Evolutionary conservation across 2,329 filamentous ascomycete species (phyloP).

Genomic region (Phoma sp.): DNA sequence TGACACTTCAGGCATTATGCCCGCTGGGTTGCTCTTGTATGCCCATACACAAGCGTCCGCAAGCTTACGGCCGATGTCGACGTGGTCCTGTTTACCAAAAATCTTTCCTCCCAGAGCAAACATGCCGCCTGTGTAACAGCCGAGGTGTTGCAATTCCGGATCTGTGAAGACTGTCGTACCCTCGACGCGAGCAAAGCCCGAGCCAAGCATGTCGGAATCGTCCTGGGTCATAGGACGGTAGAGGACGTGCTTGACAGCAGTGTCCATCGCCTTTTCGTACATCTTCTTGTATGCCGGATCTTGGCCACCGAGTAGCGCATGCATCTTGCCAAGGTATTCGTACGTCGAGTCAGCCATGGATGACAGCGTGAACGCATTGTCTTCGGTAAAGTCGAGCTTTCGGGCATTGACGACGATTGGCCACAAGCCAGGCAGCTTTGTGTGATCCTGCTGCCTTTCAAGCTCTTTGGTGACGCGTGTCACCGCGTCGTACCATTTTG

Average conservation of each 20-base stretch:
- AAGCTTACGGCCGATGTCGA: slow-evolving; percentile 62
- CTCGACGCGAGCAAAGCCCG: slow-evolving; percentile 51
- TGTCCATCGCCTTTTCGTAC: slow-evolving; percentile 60
- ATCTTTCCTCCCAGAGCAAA: slow-evolving; percentile 65
- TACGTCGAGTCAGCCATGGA: slow-evolving; percentile 48
- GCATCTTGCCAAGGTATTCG: slow-evolving; percentile 53
- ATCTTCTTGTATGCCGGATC: slow-evolving; percentile 57
- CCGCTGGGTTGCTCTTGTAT: slow-evolving; percentile 61
- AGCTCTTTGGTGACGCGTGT: slow-evolving; percentile 52
- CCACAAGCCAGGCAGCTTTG: slow-evolving; percentile 56
- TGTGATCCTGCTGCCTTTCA: slow-evolving; percentile 50
- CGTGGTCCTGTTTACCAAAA: slow-evolving; percentile 60
- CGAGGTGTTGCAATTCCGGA: slow-evolving; percentile 63
- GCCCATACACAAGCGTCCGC: slow-evolving; percentile 69
- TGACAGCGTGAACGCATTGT: slow-evolving; percentile 44
- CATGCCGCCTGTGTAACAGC: slow-evolving; percentile 68
- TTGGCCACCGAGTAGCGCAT: slow-evolving; percentile 50
- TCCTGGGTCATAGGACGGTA: slow-evolving; percentile 58
- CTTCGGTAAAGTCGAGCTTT: slow-evolving; percentile 49
- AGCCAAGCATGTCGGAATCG: slow-evolving; percentile 54
- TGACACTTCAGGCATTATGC: slow-evolving; percentile 68
- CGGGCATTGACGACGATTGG: slow-evolving; percentile 53
- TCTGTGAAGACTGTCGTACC: slow-evolving; percentile 44
- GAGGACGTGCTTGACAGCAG: slow-evolving; percentile 53
- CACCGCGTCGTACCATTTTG: slow-evolving; percentile 56